Evolutionary conservation across 192 early-diverging fungal species (phyloP).

Genomic region (Geranomyces variabilis): DNA sequence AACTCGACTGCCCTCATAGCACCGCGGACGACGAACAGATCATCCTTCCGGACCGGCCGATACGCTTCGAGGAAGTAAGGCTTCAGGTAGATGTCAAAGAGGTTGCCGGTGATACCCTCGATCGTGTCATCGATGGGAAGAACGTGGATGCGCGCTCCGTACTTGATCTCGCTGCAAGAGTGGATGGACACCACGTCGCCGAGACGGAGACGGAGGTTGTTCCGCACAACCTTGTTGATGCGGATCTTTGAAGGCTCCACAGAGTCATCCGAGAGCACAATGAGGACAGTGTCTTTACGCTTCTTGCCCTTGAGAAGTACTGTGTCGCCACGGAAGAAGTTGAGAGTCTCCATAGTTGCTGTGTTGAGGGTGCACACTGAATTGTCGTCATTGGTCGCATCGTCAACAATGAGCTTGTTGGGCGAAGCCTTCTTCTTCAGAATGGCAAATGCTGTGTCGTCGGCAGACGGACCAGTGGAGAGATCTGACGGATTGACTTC

Average conservation of each 20-base stretch:
- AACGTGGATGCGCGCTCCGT: slow-evolving; percentile 95
- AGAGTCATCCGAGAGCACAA: slow-evolving; percentile 89
- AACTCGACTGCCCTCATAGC: slow-evolving; percentile 99
- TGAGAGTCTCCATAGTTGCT: slow-evolving; percentile 89
- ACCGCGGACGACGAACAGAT: slow-evolving; percentile 90
- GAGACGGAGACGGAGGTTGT: slow-evolving; percentile 92
- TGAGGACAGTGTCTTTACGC: slow-evolving; percentile 94
- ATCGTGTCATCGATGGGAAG: slow-evolving; percentile 97
- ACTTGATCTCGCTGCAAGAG: slow-evolving; percentile 95
- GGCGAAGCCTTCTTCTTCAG: slow-evolving; percentile 91
- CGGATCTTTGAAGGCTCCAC: slow-evolving; percentile 91
- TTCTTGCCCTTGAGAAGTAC: slow-evolving; percentile 98
- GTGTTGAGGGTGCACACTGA: slow-evolving; percentile 89
- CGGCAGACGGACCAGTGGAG: slow-evolving; percentile 44
- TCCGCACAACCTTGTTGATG: slow-evolving; percentile 94
- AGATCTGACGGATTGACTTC: slow-evolving; percentile 50
- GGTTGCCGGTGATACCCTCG: slow-evolving; percentile 95
- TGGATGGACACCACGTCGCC: slow-evolving; percentile 97
- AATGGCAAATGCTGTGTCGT: slow-evolving; percentile 94
- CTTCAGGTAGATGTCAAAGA: slow-evolving; percentile 98
- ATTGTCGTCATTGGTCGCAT: slow-evolving; percentile 96
- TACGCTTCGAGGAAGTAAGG: slow-evolving; percentile 99
- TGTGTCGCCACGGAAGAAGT: slow-evolving; percentile 93
- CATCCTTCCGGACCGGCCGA: slow-evolving; percentile 93
- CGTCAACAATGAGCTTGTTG: slow-evolving; percentile 99